Evolutionary conservation across 2,329 filamentous ascomycete species (phyloP).

Genomic region (Hypoxylon sp.): DNA sequence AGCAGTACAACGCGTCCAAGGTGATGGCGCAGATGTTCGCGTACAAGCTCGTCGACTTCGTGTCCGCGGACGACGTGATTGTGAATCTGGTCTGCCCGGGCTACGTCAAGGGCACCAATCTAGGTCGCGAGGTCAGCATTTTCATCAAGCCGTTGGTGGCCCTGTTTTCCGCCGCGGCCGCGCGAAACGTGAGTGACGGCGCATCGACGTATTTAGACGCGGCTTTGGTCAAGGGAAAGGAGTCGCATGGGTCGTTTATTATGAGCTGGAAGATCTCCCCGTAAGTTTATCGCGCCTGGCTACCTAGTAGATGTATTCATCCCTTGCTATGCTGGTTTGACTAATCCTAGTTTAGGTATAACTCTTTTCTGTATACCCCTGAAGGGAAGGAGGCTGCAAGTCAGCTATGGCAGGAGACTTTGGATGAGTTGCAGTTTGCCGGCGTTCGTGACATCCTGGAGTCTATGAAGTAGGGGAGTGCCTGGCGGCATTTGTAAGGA

Average conservation of each 20-base stretch:
- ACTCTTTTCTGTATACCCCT: slow-evolving; percentile 26
- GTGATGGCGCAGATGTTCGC: slow-evolving; percentile 17
- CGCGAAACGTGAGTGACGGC: slow-evolving; percentile 49
- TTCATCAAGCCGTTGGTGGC: slow-evolving; percentile 18
- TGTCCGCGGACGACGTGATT: slow-evolving; percentile 52
- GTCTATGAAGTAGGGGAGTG: slow-evolving; percentile 26
- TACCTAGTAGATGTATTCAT: too few relatives aligned
- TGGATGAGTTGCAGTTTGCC: slow-evolving; percentile 21
- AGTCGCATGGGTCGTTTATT: slow-evolving; percentile 61
- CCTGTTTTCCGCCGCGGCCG: slow-evolving; percentile 9
- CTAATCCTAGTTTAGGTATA: slow-evolving; percentile 7
- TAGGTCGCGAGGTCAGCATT: slow-evolving; percentile 48
- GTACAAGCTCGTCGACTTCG: slow-evolving; percentile 47
- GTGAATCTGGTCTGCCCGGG: slow-evolving; percentile 60
- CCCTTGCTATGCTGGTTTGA: neutral
- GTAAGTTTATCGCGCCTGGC: too few relatives aligned
- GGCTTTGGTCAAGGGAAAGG: slow-evolving; percentile 53
- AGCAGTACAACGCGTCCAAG: slow-evolving; percentile 26
- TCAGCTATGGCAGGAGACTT: slow-evolving; percentile 11
- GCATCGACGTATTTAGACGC: slow-evolving; percentile 60
- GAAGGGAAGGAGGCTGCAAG: slow-evolving; percentile 16
- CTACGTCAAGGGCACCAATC: slow-evolving; percentile 52
- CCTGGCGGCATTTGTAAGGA: too few relatives aligned
- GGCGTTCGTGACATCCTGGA: slow-evolving; percentile 17
- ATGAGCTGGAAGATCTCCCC: slow-evolving; percentile 57